Percentiles rank a stretch among this genome's conserved stretches.
These are phyloP conservation scores for Volvariella volvacea DNA, from an alignment of 1,284 basidiomycete genomes.

Conservation along the genomic window DNA sequence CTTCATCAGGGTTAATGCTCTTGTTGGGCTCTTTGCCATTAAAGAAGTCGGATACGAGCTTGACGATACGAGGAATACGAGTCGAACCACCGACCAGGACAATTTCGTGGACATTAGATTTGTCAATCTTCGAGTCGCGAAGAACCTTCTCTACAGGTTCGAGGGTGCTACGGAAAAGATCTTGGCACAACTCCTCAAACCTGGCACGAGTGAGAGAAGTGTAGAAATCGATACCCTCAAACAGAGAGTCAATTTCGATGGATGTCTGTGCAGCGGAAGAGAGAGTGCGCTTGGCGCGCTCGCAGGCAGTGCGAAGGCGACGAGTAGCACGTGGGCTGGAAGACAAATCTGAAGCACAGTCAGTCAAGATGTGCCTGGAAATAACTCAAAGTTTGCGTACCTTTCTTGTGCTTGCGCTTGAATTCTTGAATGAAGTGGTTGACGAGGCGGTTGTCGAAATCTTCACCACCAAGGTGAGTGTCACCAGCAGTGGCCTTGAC, in stretches of 20 bases:
- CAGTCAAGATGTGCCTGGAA: conserved; percentile 14
- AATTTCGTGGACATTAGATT: conserved; percentile 91
- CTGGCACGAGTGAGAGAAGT: conserved; percentile 97
- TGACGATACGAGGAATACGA: conserved; percentile 97
- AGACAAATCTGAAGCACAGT: conserved; percentile 60
- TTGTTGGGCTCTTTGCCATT: conserved; percentile 96
- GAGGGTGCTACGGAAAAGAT: conserved; percentile 94
- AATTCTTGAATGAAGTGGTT: conserved; percentile 98
- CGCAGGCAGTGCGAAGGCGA: conserved; percentile 96
- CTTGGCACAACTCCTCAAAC: conserved; percentile 98
- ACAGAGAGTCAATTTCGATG: conserved; percentile 98
- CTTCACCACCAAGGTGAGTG: conserved; percentile 98
- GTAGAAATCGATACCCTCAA: conserved; percentile 98
- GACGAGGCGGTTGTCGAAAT: conserved; percentile 98
- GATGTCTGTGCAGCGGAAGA: conserved; percentile 96
- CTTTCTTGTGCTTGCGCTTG: conserved; percentile 99
- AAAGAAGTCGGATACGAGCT: conserved; percentile 98
- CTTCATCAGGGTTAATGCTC: conserved; percentile 99
- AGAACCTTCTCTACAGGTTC: conserved; percentile 99
- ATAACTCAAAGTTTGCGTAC: conserved; percentile 26
- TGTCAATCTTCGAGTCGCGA: conserved; percentile 97
- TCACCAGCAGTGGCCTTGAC: conserved; percentile 99
- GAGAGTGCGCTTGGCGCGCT: conserved; percentile 98
- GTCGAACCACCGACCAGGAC: conserved; percentile 98
- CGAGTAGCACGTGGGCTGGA: conserved; percentile 93